Conservation (phyloP, 1,284 basidiomycete genomes). For the Moniliella sp. region DNA sequence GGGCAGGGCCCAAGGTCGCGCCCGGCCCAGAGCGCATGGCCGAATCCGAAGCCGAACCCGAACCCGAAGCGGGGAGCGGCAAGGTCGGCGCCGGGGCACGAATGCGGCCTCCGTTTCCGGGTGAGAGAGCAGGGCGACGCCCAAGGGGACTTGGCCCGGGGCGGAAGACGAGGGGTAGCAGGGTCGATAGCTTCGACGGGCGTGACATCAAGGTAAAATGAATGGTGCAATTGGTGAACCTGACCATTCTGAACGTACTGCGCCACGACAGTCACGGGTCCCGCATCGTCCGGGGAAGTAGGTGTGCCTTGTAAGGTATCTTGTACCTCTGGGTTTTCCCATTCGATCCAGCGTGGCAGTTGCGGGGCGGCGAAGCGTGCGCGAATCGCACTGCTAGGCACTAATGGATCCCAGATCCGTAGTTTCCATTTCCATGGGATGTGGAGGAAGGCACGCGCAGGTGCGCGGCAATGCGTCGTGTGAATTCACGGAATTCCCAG, state of each 20-base stretch:
- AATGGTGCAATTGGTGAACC: slow-evolving; percentile 20
- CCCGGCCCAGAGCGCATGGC: too few relatives aligned
- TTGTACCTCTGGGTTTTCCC: slow-evolving; percentile 11
- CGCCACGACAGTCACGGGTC: slow-evolving; percentile 18
- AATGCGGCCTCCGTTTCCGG: too few relatives aligned
- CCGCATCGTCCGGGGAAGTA: slow-evolving; percentile 9
- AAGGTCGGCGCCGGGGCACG: too few relatives aligned
- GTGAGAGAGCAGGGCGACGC: too few relatives aligned
- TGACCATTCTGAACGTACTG: slow-evolving; percentile 21
- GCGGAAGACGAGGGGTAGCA: too few relatives aligned
- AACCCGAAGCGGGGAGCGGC: too few relatives aligned
- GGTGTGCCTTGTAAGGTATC: slow-evolving; percentile 17
- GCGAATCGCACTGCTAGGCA: slow-evolving; percentile 38
- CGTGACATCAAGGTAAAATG: slow-evolving; percentile 18
- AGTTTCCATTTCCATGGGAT: slow-evolving; percentile 79
- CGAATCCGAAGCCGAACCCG: too few relatives aligned
- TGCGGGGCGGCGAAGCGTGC: slow-evolving; percentile 58
- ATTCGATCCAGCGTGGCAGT: slow-evolving; percentile 64
- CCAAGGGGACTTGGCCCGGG: too few relatives aligned
- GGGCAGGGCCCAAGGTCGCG: too few relatives aligned
- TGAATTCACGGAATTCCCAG: slow-evolving; percentile 85
- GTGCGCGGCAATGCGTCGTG: slow-evolving; percentile 36
- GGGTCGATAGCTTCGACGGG: too few relatives aligned
- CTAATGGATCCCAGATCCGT: slow-evolving; percentile 85
- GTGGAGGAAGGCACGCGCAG: slow-evolving; percentile 43